Evolutionary conservation across 2,329 filamentous ascomycete species (phyloP).

Genomic region (Diplocarpon mali): DNA sequence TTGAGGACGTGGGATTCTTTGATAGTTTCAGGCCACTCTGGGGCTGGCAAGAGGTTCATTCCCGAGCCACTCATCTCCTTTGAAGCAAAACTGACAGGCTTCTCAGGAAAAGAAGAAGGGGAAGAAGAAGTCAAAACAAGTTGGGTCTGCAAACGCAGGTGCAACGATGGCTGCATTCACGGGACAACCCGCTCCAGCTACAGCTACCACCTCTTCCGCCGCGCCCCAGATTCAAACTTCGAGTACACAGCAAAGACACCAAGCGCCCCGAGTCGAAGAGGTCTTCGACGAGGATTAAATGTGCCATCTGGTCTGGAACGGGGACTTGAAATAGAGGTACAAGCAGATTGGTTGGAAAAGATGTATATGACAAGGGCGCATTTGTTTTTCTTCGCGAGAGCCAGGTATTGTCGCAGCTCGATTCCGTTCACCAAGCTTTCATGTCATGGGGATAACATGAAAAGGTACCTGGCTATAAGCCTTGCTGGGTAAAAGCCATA

Average conservation of each 20-base stretch:
- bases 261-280: conserved; percentile 36
- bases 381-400: neutral
- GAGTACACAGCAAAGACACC: conserved; percentile 29
- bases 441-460: too few relatives aligned
- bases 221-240: conserved; percentile 29
- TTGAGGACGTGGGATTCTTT: conserved; percentile 97
- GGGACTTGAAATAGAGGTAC: neutral
- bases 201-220: conserved; percentile 29
- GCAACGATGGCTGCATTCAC: conserved; percentile 24
- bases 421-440: neutral
- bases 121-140: conserved; percentile 27
- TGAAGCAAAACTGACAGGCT: conserved; percentile 3
- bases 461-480: too few relatives aligned
- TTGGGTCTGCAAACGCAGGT: conserved; percentile 24
- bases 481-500: too few relatives aligned
- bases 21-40: conserved; percentile 93
- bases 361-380: neutral
- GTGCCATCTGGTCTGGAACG: neutral
- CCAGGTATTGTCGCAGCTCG: neutral
- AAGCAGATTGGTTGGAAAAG: neutral
- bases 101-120: conserved; percentile 28
- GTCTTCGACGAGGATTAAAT: conserved; percentile 27
- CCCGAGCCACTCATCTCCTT: neutral
- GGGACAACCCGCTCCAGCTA: conserved; percentile 26
- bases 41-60: conserved; percentile 91